Conservation (phyloP, 495 filamentous ascomycete species). For the Daldinia grandis region DNA sequence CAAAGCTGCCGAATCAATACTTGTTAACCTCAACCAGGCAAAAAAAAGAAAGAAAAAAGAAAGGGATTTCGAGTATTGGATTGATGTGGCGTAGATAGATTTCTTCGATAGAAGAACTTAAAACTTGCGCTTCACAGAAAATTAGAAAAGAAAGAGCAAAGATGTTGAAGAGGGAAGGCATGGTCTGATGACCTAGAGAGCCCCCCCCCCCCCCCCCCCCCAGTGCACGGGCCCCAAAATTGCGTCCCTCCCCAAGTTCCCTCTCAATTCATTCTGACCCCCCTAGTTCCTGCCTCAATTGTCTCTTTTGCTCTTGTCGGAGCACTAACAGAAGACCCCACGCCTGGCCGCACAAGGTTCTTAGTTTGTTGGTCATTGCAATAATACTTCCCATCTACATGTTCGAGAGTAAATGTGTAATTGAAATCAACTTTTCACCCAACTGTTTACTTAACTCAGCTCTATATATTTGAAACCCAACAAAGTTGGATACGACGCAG, state of each 20-base stretch:
- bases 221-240: too few relatives aligned
- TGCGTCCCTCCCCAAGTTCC: too few relatives aligned
- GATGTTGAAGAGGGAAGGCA: slow-evolving; percentile 16
- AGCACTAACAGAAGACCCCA: too few relatives aligned
- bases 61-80: neutral
- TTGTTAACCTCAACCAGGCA: slow-evolving; percentile 22
- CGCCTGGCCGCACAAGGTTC: too few relatives aligned
- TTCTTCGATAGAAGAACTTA: slow-evolving; percentile 30
- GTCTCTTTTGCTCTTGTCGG: too few relatives aligned
- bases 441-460: neutral
- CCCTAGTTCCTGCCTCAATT: too few relatives aligned
- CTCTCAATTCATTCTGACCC: too few relatives aligned
- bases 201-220: too few relatives aligned
- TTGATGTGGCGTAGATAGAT: slow-evolving; percentile 20
- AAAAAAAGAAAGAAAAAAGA: slow-evolving; percentile 20
- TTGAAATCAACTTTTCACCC: neutral
- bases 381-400: too few relatives aligned
- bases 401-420: neutral
- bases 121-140: slow-evolving; percentile 40
- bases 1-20: slow-evolving; percentile 33
- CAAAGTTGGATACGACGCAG: neutral
- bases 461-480: slow-evolving; percentile 15
- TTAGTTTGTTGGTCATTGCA: too few relatives aligned
- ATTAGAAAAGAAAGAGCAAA: slow-evolving; percentile 20
- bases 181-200: too few relatives aligned